A percentile compares a stretch with the other conserved stretches of the same genome.
Evolutionary conservation across 2,329 filamentous ascomycete genomes (phyloP).

Genomic region (Exophiala dermatitidis): DNA sequence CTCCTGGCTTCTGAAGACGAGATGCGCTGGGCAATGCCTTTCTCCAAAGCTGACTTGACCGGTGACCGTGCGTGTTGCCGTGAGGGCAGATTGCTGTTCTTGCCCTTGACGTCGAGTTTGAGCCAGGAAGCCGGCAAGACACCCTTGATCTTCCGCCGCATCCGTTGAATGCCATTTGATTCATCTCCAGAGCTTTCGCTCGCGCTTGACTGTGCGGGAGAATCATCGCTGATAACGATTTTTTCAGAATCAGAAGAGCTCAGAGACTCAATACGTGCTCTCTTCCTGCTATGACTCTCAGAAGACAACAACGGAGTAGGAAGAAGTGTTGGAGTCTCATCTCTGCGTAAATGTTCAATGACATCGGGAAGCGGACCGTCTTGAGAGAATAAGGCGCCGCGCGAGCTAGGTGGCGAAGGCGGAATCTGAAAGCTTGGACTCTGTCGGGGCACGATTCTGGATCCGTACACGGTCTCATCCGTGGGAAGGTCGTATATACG

Average conservation of each 20-base stretch:
- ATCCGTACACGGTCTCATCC: not conserved
- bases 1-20: not conserved
- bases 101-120: slow-evolving; percentile 20
- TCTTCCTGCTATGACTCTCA: slow-evolving; percentile 11
- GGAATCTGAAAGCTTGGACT: slow-evolving; percentile 24
- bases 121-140: slow-evolving; percentile 44
- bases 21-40: slow-evolving; percentile 21
- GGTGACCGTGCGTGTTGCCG: slow-evolving; percentile 7
- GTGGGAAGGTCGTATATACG: slow-evolving; percentile 17
- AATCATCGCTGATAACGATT: slow-evolving; percentile 16
- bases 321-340: slow-evolving; percentile 14
- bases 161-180: slow-evolving; percentile 28
- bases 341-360: not conserved
- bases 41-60: slow-evolving; percentile 11
- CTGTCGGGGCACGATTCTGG: not conserved
- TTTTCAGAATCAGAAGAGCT: slow-evolving; percentile 20
- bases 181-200: slow-evolving; percentile 24
- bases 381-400: slow-evolving; percentile 29
- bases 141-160: slow-evolving; percentile 40
- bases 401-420: slow-evolving; percentile 37
- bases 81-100: slow-evolving; percentile 7
- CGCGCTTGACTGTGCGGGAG: not conserved
- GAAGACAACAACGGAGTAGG: slow-evolving; percentile 24
- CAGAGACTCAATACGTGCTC: slow-evolving; percentile 23
- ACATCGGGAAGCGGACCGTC: not conserved